Base-by-base conservation (phyloP, 495 filamentous ascomycete species). In the Aspergillus hancockii region DNA sequence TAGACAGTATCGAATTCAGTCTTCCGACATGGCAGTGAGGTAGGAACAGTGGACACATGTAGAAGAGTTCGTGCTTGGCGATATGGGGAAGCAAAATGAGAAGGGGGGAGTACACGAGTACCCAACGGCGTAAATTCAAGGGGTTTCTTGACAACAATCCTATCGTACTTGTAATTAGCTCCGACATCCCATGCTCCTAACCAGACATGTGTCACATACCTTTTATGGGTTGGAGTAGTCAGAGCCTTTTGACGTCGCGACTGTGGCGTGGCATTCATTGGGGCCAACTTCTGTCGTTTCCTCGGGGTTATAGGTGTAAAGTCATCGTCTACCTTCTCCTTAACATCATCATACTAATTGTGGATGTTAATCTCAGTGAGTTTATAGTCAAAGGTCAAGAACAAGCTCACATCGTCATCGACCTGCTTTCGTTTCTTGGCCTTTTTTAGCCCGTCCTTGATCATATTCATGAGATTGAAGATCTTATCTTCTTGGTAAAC, bases 71-170 rank as follows among this genome's bases (percentile, higher is more conserved):
- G 90, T 36, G 93, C 95, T 55, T 95, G 83, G 59, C 93, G 92
- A 72, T 96, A 97, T 4, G 95, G 95, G 10, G 90, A 85, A n/a
- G 88, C 83, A 53, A 88, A 81, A 65, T 90, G 85, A 8, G 82
- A 75, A 2, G 92, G 91, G 13, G 90, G 90, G 52, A 99, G 85
- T 23, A 89, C 76, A 38, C 95, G 87, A 23, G 92, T 98, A 3
- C 91, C 91, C 10, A 98, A 81, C 0, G 94, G 94, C 0, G 94
- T 98, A 70, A 97, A 97, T 70, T 97, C 92, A 40, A 98, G 84
- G 6, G 92, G 88, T 60, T 92, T 96, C 70, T 97, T 98, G 51
- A 96, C 79, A 16, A 90, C 73, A 51, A 97, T 87, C 54, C 85
- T 87, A 61, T 61, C 55, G 32, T 7, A 19, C 2, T 23, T 18